A percentile compares a stretch with the other conserved stretches of the same genome.
These are phyloP conservation scores for Lomentospora prolificans DNA, from an alignment of 2,329 filamentous ascomycete species.

Conservation along the genomic window DNA sequence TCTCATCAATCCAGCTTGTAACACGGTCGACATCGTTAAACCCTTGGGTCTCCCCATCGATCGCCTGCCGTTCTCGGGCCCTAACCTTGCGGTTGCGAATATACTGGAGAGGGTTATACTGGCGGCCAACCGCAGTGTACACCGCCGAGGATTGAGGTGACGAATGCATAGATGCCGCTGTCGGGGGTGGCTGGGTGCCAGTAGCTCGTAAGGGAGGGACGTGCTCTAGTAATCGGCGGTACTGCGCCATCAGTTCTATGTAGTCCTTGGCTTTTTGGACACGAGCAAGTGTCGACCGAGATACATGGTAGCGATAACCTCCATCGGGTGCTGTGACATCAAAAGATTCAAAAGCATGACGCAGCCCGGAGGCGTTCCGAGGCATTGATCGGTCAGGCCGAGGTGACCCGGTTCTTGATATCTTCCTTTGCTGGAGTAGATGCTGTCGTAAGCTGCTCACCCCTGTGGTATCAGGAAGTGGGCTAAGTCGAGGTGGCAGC, in stretches of 20 bases:
- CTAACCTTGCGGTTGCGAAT: constrained; percentile 84
- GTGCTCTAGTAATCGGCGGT: constrained; percentile 67
- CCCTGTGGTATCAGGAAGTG: constrained; percentile 40
- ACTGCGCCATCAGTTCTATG: constrained; percentile 78
- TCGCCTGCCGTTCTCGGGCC: constrained; percentile 62
- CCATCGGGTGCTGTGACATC: constrained; percentile 34
- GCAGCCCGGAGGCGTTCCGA: not conserved
- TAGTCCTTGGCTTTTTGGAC: constrained; percentile 77
- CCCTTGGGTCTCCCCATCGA: constrained; percentile 65
- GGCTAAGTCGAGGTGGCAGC: constrained; percentile 39
- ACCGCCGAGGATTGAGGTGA: constrained; percentile 19
- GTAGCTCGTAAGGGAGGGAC: constrained; percentile 56
- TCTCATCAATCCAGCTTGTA: constrained; percentile 64
- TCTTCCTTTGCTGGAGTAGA: constrained; percentile 59
- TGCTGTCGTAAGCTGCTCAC: constrained; percentile 57
- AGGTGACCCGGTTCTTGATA: constrained; percentile 52
- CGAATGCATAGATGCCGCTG: constrained; percentile 12
- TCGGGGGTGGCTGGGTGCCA: constrained; percentile 31
- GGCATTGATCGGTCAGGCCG: constrained; percentile 33
- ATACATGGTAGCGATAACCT: constrained; percentile 56
- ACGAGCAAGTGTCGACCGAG: constrained; percentile 68
- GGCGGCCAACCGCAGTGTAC: constrained; percentile 46
- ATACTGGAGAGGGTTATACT: constrained; percentile 87
- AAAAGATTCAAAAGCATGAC: constrained; percentile 31
- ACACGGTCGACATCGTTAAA: constrained; percentile 68